Percentiles rank a stretch among this genome's conserved stretches.
Conservation (phyloP, 2,329 filamentous ascomycete species). For the Pyricularia sp. region DNA sequence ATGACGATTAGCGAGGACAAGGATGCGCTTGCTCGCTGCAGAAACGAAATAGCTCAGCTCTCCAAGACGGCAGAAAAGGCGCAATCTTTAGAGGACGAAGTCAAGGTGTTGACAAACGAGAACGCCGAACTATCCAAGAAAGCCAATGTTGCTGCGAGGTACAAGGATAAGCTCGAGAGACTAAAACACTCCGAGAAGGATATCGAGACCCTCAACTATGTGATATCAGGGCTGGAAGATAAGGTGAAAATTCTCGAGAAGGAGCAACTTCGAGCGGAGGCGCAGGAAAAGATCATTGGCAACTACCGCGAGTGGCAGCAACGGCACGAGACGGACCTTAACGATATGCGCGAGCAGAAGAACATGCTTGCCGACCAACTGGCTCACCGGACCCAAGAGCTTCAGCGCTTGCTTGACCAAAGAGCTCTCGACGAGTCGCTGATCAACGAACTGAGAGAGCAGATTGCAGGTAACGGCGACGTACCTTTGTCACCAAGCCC, state of each 20-base stretch:
- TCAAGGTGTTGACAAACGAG: constrained; percentile 48
- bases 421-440: constrained; percentile 39
- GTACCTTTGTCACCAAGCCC: constrained; percentile 7
- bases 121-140: constrained; percentile 51
- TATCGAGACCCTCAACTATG: constrained; percentile 41
- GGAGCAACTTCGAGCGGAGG: constrained; percentile 33
- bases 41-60: constrained; percentile 38
- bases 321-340: constrained; percentile 21
- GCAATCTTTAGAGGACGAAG: constrained; percentile 47
- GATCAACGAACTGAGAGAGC: constrained; percentile 51
- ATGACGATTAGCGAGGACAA: constrained; percentile 48
- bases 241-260: constrained; percentile 24
- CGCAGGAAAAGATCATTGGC: constrained; percentile 15
- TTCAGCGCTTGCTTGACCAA: constrained; percentile 30
- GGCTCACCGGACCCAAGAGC: constrained; percentile 27
- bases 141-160: constrained; percentile 53
- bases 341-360: constrained; percentile 26
- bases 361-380: constrained; percentile 30
- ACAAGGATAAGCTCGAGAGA: constrained; percentile 52
- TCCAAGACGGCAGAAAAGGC: constrained; percentile 36
- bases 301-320: constrained; percentile 17
- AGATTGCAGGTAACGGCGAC: constrained; percentile 30
- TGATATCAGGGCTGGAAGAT: not conserved
- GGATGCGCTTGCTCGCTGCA: constrained; percentile 32
- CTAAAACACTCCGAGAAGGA: constrained; percentile 46